Conservation (phyloP, 2,329 filamentous ascomycete genomes). For the Rhinocladiella similis region DNA sequence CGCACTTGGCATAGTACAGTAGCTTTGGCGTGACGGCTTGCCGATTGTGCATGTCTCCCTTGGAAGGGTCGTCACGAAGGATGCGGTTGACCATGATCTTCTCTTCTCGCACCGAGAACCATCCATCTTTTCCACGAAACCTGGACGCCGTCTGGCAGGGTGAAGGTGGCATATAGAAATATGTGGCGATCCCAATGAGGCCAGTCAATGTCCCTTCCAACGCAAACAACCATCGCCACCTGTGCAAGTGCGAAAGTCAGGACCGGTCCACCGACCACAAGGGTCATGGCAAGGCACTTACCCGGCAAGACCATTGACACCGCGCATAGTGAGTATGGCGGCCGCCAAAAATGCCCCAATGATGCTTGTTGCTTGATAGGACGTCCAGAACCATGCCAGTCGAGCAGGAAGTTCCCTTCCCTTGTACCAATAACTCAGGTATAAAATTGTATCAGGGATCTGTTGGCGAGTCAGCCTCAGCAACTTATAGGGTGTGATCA, state of each 20-base stretch:
- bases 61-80: slow-evolving; percentile 31
- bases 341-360: slow-evolving; percentile 47
- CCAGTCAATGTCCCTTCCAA: slow-evolving; percentile 39
- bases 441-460: slow-evolving; percentile 43
- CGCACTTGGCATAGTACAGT: slow-evolving; percentile 50
- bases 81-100: slow-evolving; percentile 62
- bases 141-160: slow-evolving; percentile 57
- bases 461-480: slow-evolving; percentile 31
- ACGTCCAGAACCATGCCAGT: slow-evolving; percentile 64
- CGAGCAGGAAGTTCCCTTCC: slow-evolving; percentile 43
- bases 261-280: neutral
- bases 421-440: slow-evolving; percentile 72
- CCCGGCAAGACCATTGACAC: slow-evolving; percentile 33
- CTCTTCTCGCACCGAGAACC: slow-evolving; percentile 66
- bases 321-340: slow-evolving; percentile 37
- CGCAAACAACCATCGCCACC: slow-evolving; percentile 35
- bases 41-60: slow-evolving; percentile 41
- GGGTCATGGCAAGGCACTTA: too few relatives aligned
- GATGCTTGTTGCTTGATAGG: slow-evolving; percentile 43
- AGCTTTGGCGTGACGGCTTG: slow-evolving; percentile 44
- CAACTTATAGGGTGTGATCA: neutral
- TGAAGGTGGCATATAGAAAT: slow-evolving; percentile 58
- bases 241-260: neutral
- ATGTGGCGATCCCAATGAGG: slow-evolving; percentile 37
- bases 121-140: slow-evolving; percentile 49